These are phyloP conservation scores for Basidiobolus meristosporus DNA, from an alignment of 371 early-diverging fungal genomes.

Conservation along the genomic window DNA sequence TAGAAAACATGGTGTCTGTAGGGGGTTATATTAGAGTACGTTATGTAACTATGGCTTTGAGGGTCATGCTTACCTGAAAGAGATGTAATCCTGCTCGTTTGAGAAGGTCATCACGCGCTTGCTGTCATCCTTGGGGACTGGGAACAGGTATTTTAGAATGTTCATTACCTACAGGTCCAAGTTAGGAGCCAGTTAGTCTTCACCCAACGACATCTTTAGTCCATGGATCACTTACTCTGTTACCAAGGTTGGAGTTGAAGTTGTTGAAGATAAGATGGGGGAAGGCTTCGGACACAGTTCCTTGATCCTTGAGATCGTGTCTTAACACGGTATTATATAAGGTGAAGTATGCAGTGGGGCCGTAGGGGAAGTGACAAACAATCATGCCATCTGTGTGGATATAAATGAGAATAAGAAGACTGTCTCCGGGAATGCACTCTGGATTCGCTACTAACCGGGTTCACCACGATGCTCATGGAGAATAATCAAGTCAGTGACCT, in stretches of 20 bases:
- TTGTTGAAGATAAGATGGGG: constrained; percentile 92
- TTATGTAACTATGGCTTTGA: neutral
- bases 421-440: neutral
- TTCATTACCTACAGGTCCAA: constrained; percentile 35
- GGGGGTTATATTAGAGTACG: neutral
- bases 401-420: neutral
- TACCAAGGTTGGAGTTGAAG: constrained; percentile 77
- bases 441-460: constrained; percentile 39
- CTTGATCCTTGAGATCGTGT: constrained; percentile 90
- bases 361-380: constrained; percentile 93
- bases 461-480: constrained; percentile 95
- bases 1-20: constrained; percentile 83
- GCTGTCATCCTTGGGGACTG: constrained; percentile 89
- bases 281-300: constrained; percentile 88
- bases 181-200: neutral
- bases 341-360: constrained; percentile 95
- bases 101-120: constrained; percentile 93
- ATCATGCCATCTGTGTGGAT: constrained; percentile 67
- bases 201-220: neutral
- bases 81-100: constrained; percentile 91
- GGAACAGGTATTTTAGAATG: constrained; percentile 88
- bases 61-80: constrained; percentile 42
- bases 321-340: constrained; percentile 93
- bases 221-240: constrained; percentile 28
- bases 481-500: constrained; percentile 92